These are phyloP conservation scores for Saussurea involucrata DNA, from an alignment of 129 eudicot genomes.

Conservation along the genomic window DNA sequence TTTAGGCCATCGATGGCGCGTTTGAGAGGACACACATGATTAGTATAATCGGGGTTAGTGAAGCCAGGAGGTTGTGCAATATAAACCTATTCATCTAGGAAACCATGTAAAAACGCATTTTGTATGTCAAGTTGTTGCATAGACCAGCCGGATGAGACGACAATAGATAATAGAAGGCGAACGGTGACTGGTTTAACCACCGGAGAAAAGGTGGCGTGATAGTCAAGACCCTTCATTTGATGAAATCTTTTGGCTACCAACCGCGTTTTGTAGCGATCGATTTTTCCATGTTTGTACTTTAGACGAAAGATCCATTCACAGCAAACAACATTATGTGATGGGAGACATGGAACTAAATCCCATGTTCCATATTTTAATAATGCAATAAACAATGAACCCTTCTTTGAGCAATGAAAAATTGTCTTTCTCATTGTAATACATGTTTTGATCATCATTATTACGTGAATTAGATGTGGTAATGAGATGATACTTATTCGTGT, in stretches of 20 bases:
- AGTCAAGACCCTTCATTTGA: neutral
- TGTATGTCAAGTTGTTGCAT: neutral
- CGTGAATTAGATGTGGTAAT: too few relatives aligned
- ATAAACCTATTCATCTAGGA: neutral
- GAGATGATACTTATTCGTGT: too few relatives aligned
- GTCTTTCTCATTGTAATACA: too few relatives aligned
- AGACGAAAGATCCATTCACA: neutral
- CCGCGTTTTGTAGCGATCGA: neutral
- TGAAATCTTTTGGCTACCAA: neutral
- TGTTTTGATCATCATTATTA: too few relatives aligned
- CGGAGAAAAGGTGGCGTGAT: neutral
- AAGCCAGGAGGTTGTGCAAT: neutral
- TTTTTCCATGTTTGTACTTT: neutral
- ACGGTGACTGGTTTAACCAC: neutral
- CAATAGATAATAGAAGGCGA: neutral
- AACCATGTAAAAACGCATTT: neutral
- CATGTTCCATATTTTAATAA: neutral
- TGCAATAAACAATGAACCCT: too few relatives aligned
- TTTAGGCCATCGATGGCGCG: neutral
- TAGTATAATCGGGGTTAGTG: neutral
- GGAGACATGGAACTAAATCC: neutral
- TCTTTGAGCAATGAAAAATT: too few relatives aligned
- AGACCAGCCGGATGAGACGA: neutral
- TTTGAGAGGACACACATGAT: neutral
- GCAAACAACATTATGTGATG: neutral